Percentiles rank a stretch among this genome's conserved stretches.
These are phyloP conservation scores for Epichloe festucae DNA, from an alignment of 2,329 filamentous ascomycete genomes.

Conservation along the genomic window DNA sequence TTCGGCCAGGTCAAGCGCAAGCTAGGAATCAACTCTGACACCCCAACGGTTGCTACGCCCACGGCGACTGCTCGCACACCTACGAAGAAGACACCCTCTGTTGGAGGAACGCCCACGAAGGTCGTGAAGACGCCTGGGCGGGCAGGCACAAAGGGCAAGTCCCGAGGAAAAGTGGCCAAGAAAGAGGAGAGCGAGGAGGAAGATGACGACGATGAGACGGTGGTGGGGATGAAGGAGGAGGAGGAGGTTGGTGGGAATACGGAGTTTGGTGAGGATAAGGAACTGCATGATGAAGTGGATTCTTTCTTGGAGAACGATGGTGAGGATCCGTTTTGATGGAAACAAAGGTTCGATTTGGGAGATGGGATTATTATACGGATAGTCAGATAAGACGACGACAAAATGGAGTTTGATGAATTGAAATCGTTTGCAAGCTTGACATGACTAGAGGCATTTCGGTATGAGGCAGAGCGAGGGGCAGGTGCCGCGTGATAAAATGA, in stretches of 20 bases:
- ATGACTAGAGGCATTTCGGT: too few species aligned
- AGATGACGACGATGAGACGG: slow-evolving; percentile 9
- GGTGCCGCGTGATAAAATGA: background rate
- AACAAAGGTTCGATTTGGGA: background rate
- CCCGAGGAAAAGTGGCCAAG: slow-evolving; percentile 9
- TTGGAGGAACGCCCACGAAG: slow-evolving; percentile 13
- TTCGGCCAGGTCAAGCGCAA: slow-evolving; percentile 38
- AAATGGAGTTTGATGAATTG: too few species aligned
- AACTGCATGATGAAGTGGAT: background rate
- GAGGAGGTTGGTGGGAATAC: slow-evolving; percentile 7
- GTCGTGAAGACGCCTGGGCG: slow-evolving; percentile 18
- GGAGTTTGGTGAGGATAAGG: background rate
- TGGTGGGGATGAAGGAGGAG: slow-evolving; percentile 10
- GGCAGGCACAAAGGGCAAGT: slow-evolving; percentile 12
- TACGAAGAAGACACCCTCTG: slow-evolving; percentile 11
- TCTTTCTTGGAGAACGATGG: background rate
- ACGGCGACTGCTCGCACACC: slow-evolving; percentile 5
- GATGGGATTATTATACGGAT: background rate
- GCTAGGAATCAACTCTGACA: slow-evolving; percentile 23
- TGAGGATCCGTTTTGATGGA: background rate
- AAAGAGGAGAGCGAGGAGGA: slow-evolving; percentile 9
- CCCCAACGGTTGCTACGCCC: slow-evolving; percentile 1
- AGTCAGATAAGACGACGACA: too few species aligned
- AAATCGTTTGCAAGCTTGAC: too few species aligned
- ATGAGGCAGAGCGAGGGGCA: background rate